Conservation (phyloP, 805 yeast species). For the Vanderwaltozyma tropicalis region DNA sequence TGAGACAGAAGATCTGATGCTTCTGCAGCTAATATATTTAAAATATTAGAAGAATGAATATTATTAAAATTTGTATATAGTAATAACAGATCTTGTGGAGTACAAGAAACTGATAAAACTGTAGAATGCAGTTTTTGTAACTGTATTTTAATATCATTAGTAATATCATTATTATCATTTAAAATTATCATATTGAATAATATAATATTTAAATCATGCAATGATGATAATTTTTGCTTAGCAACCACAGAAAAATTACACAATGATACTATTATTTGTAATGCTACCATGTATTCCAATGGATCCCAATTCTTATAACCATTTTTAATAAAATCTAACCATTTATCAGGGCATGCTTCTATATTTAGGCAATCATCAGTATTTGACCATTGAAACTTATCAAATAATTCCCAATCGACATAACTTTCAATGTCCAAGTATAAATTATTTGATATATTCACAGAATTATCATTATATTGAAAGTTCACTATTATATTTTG, state of each 20-base stretch:
- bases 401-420: conserved; percentile 12
- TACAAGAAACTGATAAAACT: conserved; percentile 12
- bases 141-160: background rate
- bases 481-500: background rate
- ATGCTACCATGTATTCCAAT: conserved; percentile 5
- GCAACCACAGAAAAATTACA: conserved; percentile 16
- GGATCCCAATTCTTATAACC: background rate
- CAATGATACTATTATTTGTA: conserved; percentile 18
- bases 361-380: conserved; percentile 13
- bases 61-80: conserved; percentile 9
- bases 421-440: background rate
- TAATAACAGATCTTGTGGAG: conserved; percentile 12
- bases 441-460: background rate
- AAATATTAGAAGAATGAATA: conserved; percentile 3
- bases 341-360: background rate
- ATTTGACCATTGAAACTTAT: conserved; percentile 10
- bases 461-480: background rate
- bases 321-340: background rate
- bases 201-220: background rate
- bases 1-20: conserved; percentile 14
- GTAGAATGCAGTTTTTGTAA: background rate
- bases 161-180: background rate
- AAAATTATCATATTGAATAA: background rate
- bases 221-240: conserved; percentile 13
- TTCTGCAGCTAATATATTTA: conserved; percentile 10